Base-by-base conservation (phyloP, 1,139 yeast genomes). In the Geotrichum aggregatum region DNA sequence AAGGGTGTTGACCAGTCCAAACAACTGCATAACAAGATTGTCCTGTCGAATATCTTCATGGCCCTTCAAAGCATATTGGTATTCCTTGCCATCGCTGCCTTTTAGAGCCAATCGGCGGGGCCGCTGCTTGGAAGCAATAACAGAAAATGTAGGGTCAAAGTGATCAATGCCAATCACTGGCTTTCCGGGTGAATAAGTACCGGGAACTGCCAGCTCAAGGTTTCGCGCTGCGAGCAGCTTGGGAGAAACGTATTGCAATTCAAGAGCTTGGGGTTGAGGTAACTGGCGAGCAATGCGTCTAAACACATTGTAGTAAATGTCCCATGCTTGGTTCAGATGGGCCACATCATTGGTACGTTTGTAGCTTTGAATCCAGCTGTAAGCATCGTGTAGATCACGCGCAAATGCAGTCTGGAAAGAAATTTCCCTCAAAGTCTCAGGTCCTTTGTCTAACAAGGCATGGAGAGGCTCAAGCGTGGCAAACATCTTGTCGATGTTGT, bases 11-110 rank as follows among this genome's bases (percentile, higher is more conserved):
- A 92, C 98, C 64, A 94, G 75, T 0, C 98, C 98, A 70, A 94
- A 92, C 62, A 94, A 75, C 68, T 94, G 99, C 98, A 94, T 94
- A 30, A 92, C 99, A 67, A 94, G 76, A 65, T 89, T 88, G 72
- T 94, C 99, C 68, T 94, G 99, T 64, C 99, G 80, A 55, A 92
- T 88, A 76, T 94, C 99, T 70, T 94, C 99, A 66, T 94, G 98
- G 1, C 98, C 98, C 71, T 94, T 94, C 64, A 94, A 74, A 1
- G 75, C 71, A 68, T 82, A 94, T 60, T 79, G 84, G 64, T 94
- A 88, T 38, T 84, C 88, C 62, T 86, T 87, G 57, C 98, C 98
- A 67, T 94, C 97, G 63, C 87, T 85, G 16, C 98, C 98, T 58
- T 77, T 76, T 50, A 89, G 79, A 11, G 83, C 77, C 54, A 88